These are phyloP conservation scores for Hirschfeldia incana DNA, from an alignment of 345 rosid genomes.

Conservation along the genomic window DNA sequence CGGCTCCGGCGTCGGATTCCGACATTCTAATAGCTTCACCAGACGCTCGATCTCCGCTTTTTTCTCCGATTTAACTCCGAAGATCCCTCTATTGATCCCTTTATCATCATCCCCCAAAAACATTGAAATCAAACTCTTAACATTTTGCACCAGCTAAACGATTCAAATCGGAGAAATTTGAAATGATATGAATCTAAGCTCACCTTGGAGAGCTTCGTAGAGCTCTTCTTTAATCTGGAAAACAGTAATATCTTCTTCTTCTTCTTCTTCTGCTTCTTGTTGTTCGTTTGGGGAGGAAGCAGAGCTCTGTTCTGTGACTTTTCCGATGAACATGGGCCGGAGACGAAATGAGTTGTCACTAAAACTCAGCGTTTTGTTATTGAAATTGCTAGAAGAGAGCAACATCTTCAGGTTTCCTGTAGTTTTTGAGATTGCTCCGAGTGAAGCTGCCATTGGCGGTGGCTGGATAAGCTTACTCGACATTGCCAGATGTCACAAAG, in stretches of 20 bases:
- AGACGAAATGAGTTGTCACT: conserved; percentile 26
- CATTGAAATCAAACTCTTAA: neutral
- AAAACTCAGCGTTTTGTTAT: conserved; percentile 26
- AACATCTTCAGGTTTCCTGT: neutral
- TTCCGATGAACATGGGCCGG: conserved; percentile 36
- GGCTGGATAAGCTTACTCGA: conserved; percentile 45
- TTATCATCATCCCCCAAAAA: neutral
- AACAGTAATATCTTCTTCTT: conserved; percentile 20
- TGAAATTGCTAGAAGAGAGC: conserved; percentile 23
- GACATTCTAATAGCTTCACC: conserved; percentile 66
- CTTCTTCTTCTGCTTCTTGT: neutral
- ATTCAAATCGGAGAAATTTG: neutral
- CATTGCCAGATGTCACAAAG: conserved; percentile 22
- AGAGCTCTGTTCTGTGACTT: conserved; percentile 46
- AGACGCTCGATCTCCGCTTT: conserved; percentile 62
- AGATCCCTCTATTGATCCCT: conserved; percentile 84
- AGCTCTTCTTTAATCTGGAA: conserved; percentile 54
- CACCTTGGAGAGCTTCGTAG: conserved; percentile 52
- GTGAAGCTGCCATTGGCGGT: conserved; percentile 39
- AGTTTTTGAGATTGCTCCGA: conserved; percentile 13
- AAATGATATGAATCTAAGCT: neutral
- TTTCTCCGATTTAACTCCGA: conserved; percentile 67
- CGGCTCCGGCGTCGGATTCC: conserved; percentile 81
- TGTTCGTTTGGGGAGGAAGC: conserved; percentile 24
- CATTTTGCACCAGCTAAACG: neutral